A percentile compares a stretch with the other conserved stretches of the same genome.
phyloP scores from a whole-genome alignment of 2,329 filamentous ascomycete genomes.

The Dissoconium aciculare region DNA sequence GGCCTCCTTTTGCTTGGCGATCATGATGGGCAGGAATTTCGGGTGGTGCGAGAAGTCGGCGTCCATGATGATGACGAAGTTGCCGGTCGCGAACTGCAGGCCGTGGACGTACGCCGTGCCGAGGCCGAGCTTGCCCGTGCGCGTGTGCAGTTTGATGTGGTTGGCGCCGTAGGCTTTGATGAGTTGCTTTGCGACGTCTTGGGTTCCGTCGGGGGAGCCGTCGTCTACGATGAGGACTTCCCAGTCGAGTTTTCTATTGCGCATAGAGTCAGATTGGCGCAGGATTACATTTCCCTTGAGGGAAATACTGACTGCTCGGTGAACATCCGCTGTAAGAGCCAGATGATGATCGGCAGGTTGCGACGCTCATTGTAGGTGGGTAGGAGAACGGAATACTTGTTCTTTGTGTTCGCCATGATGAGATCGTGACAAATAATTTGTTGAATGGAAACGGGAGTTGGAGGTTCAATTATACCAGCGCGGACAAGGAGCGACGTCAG shows the following conservation, averaged over 20 bases:
- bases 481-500: slow-evolving; percentile 11
- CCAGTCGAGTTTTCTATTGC: slow-evolving; percentile 71
- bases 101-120: slow-evolving; percentile 94
- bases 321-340: slow-evolving; percentile 86
- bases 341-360: slow-evolving; percentile 91
- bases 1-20: slow-evolving; percentile 58
- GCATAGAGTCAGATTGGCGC: neutral
- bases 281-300: neutral
- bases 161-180: slow-evolving; percentile 63
- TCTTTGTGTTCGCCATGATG: slow-evolving; percentile 37
- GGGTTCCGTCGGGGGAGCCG: slow-evolving; percentile 88
- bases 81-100: slow-evolving; percentile 75
- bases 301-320: slow-evolving; percentile 54
- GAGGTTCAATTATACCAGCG: too few relatives aligned
- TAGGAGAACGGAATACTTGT: slow-evolving; percentile 95
- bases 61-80: slow-evolving; percentile 99
- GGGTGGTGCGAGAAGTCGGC: slow-evolving; percentile 98
- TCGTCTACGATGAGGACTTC: slow-evolving; percentile 98
- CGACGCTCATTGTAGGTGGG: slow-evolving; percentile 97
- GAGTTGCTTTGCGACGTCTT: slow-evolving; percentile 79
- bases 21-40: slow-evolving; percentile 96
- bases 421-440: neutral
- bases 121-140: slow-evolving; percentile 89
- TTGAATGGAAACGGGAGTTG: neutral
- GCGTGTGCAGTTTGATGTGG: slow-evolving; percentile 63